Percentiles rank a stretch among this genome's conserved stretches.
Conservation (phyloP, 2,329 filamentous ascomycete genomes). For the Talaromyces verruculosus region DNA sequence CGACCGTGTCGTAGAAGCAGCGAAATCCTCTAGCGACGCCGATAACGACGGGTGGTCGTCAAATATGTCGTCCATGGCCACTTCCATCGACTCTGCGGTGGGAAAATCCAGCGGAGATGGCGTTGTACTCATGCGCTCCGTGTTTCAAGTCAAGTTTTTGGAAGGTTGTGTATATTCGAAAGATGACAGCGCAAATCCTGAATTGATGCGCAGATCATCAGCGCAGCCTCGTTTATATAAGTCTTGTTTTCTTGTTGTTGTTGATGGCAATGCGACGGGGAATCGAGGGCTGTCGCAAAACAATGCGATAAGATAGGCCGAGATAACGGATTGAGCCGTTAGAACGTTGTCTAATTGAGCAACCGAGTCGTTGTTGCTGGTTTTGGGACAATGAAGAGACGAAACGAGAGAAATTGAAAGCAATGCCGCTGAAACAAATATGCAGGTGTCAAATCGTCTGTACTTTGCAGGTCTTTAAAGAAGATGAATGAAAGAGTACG, state of each 20-base stretch:
- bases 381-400: neutral
- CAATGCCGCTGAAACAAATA: neutral
- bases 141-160: slow-evolving; percentile 7
- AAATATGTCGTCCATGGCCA: slow-evolving; percentile 52
- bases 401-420: neutral
- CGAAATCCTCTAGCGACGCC: slow-evolving; percentile 63
- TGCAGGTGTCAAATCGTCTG: neutral
- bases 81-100: slow-evolving; percentile 40
- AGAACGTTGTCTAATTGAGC: neutral
- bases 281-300: slow-evolving; percentile 5
- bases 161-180: neutral
- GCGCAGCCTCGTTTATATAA: neutral
- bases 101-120: slow-evolving; percentile 31
- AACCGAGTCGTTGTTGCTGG: neutral
- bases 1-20: slow-evolving; percentile 53
- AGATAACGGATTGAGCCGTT: slow-evolving; percentile 4
- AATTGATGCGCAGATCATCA: slow-evolving; percentile 1
- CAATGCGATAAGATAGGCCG: slow-evolving; percentile 5
- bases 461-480: neutral
- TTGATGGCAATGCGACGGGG: neutral
- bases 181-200: neutral
- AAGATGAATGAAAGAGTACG: slow-evolving; percentile 1
- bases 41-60: slow-evolving; percentile 61
- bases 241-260: neutral
- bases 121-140: slow-evolving; percentile 19